Percentiles rank a stretch among this genome's conserved stretches.
These are phyloP conservation scores for Linaria vulgaris DNA, from an alignment of 257 asterid genomes.

Conservation along the genomic window DNA sequence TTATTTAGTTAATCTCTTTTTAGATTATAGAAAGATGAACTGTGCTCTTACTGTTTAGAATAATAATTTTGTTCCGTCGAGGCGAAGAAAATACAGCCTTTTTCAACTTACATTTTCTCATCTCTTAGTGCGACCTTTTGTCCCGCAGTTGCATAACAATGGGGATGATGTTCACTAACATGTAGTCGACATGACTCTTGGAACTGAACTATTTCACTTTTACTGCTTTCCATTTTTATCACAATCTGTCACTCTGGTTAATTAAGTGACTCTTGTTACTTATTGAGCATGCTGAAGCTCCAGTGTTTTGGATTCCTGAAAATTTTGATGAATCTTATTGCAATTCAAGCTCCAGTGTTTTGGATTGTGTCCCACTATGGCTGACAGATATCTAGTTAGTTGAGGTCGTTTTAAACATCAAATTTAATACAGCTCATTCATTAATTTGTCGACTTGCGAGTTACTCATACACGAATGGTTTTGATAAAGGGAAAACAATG, in stretches of 20 bases:
- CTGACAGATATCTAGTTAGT: too few species aligned
- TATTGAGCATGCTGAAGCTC: not conserved
- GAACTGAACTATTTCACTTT: not conserved
- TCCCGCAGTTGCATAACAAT: too few species aligned
- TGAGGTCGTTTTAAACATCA: too few species aligned
- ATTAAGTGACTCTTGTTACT: not conserved
- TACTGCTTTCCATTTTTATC: not conserved
- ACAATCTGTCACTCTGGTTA: not conserved
- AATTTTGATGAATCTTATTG: not conserved
- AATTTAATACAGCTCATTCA: not conserved
- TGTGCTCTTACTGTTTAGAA: too few species aligned
- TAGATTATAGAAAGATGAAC: too few species aligned
- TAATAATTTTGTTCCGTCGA: too few species aligned
- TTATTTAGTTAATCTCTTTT: not conserved
- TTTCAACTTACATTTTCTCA: too few species aligned
- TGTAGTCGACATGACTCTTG: not conserved
- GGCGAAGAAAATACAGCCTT: too few species aligned
- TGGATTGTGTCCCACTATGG: not conserved
- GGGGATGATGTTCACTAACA: not conserved
- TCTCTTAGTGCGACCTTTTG: too few species aligned
- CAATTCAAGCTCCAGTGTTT: not conserved
- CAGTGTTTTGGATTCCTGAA: not conserved
- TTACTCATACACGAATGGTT: not conserved
- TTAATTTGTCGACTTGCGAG: not conserved
- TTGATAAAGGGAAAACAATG: not conserved